Base-by-base conservation (phyloP, 345 rosid genomes). In the Heritiera littoralis region DNA sequence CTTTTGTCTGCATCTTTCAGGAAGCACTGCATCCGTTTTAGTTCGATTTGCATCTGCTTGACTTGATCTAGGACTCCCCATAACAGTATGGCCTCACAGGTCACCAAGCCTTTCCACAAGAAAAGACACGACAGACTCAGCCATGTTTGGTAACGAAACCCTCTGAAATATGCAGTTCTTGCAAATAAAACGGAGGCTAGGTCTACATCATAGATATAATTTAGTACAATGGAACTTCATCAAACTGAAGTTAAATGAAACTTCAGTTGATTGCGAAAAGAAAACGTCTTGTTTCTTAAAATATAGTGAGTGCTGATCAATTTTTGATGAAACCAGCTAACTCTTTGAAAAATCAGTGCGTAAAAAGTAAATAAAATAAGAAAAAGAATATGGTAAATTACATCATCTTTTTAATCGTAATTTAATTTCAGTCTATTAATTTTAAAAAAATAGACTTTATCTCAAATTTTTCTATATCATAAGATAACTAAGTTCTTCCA, bases 1-100 rank as follows among this genome's bases (percentile, higher is more conserved):
- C 80, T 78, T 74, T 32, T 78, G 72, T 88, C 87, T 18, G 86
- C 87, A 60, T 86, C 89, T 69, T 67, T 77, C 17, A 88, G 51
- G 72, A 86, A 88, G 7, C 80, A 78, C 54, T 79, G 84, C 80
- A 86, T 84, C 69, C 82, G 68, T 15, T 56, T 51, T 0, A 86
- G 48, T 28, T 86, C 84, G 18, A 8, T 9, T 66, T 70, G 83
- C 75, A 83, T 32, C 35, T 28, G 76, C 58, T 5, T 7, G 4
- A 81, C 71, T 48, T 86, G 78, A 3, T 77, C 79, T 1, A 64
- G 20, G 4, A 86, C 85, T 52, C 83, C 87, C 5, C 41, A 40
- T 59, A 86, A 28, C 40, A 81, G 70, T 17, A 32, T 38, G 18
- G 83, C 81, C 80, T 84, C 87, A 54, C 9, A 86, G 77, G 18